phyloP scores from a whole-genome alignment of 2,329 filamentous ascomycete species.

The Penicillium sp. region DNA sequence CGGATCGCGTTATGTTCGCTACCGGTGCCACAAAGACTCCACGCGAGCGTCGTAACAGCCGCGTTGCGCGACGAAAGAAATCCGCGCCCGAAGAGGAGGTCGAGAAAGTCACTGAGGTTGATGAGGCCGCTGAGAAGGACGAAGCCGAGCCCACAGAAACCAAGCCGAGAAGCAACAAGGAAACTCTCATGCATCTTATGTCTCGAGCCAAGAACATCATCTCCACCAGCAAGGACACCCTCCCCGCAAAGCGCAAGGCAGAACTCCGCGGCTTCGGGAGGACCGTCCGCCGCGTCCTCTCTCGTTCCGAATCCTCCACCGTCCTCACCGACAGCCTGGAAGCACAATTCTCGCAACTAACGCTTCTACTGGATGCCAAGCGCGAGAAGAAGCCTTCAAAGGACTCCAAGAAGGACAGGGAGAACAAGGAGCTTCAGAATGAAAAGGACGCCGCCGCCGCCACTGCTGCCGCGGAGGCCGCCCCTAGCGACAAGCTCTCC shows the following conservation, averaged over 20 bases:
- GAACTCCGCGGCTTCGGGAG: constrained; percentile 72
- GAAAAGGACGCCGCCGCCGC: constrained; percentile 9
- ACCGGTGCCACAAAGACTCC: constrained; percentile 72
- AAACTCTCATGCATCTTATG: constrained; percentile 57
- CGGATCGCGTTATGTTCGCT: constrained; percentile 82
- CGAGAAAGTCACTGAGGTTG: constrained; percentile 24
- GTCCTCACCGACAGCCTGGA: constrained; percentile 53
- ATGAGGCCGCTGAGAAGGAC: constrained; percentile 30
- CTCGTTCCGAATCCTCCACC: constrained; percentile 50
- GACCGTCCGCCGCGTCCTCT: constrained; percentile 64
- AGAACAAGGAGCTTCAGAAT: constrained; percentile 10
- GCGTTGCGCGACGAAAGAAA: constrained; percentile 28
- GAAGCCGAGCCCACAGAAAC: constrained; percentile 27
- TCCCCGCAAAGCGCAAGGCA: constrained; percentile 73
- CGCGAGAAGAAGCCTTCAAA: constrained; percentile 25
- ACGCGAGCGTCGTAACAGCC: constrained; percentile 40
- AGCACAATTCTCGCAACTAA: constrained; percentile 56
- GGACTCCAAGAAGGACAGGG: constrained; percentile 21
- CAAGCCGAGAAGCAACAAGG: constrained; percentile 39
- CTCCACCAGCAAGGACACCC: constrained; percentile 50
- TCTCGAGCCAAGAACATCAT: constrained; percentile 63
- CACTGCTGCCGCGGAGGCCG: constrained; percentile 15
- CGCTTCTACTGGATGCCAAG: constrained; percentile 50
- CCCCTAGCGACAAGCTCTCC: constrained; percentile 32
- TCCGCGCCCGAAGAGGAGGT: constrained; percentile 30